These are phyloP conservation scores for Malus hybrid DNA, from an alignment of 331 rosid genomes.

Conservation along the genomic window DNA sequence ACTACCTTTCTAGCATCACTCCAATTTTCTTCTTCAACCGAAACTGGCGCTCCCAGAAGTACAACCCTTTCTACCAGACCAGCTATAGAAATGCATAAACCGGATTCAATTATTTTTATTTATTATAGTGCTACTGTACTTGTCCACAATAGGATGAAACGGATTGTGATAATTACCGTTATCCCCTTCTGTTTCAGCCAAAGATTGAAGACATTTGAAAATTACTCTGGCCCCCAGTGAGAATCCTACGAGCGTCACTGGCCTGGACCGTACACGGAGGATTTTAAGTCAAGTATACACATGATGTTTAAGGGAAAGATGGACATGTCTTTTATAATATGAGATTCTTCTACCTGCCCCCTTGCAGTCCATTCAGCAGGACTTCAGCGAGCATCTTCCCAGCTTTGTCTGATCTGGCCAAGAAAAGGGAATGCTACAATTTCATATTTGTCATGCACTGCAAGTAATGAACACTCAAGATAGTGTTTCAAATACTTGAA, in stretches of 20 bases:
- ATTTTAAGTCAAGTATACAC: conserved; percentile 11
- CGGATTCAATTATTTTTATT: not conserved
- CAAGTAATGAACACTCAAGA: not conserved
- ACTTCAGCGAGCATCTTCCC: conserved; percentile 64
- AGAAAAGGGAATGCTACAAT: not conserved
- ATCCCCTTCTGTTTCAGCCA: conserved; percentile 43
- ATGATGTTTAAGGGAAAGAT: conserved; percentile 1
- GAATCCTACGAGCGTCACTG: conserved; percentile 59
- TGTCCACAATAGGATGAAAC: not conserved
- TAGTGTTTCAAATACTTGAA: not conserved
- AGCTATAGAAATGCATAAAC: conserved; percentile 29
- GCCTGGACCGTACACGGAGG: conserved; percentile 45
- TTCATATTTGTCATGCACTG: not conserved
- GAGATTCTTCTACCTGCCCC: conserved; percentile 47
- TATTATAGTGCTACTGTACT: not conserved
- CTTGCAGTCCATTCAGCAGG: conserved; percentile 45
- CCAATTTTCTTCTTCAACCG: conserved; percentile 53
- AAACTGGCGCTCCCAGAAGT: conserved; percentile 67
- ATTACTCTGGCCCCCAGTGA: conserved; percentile 64
- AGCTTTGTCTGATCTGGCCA: conserved; percentile 59
- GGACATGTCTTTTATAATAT: conserved; percentile 20
- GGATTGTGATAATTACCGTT: conserved; percentile 32
- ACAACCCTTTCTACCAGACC: conserved; percentile 60
- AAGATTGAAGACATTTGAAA: conserved; percentile 53
- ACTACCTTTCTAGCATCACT: conserved; percentile 45